phyloP scores from a whole-genome alignment of 176 grass and related monocot species.

The Eremochloa ophiuroides region DNA sequence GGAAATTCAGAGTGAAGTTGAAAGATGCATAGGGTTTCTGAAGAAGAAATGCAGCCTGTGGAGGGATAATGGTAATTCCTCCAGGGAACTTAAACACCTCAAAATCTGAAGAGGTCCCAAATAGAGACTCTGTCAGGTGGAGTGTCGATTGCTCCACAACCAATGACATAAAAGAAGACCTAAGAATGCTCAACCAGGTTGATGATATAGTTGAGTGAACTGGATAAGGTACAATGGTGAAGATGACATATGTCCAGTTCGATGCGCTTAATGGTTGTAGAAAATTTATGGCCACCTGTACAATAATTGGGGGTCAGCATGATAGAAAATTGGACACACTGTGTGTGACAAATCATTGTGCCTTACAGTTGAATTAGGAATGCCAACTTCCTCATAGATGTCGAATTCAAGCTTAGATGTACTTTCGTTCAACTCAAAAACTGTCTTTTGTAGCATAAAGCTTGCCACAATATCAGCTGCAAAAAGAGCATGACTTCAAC shows the following conservation, averaged over 20 bases:
- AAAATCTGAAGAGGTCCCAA: constrained; percentile 67
- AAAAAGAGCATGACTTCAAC: constrained; percentile 18
- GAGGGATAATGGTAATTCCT: constrained; percentile 92
- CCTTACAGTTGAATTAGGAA: constrained; percentile 73
- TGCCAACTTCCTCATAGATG: constrained; percentile 84
- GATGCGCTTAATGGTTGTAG: constrained; percentile 45
- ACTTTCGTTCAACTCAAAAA: constrained; percentile 53
- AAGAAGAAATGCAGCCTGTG: constrained; percentile 72
- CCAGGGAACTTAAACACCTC: constrained; percentile 77
- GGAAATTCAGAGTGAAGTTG: constrained; percentile 86
- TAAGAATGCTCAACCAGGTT: constrained; percentile 73
- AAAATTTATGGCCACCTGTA: constrained; percentile 68
- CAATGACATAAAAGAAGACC: constrained; percentile 71
- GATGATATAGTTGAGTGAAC: constrained; percentile 59
- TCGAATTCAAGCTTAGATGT: constrained; percentile 74
- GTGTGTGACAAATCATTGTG: constrained; percentile 14
- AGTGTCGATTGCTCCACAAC: constrained; percentile 65
- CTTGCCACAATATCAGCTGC: constrained; percentile 82
- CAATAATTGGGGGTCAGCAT: background rate
- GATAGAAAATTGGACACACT: background rate
- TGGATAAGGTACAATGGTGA: constrained; percentile 80
- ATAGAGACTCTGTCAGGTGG: constrained; percentile 62
- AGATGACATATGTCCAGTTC: constrained; percentile 69
- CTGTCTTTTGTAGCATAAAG: constrained; percentile 69
- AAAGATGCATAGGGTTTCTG: constrained; percentile 72